Percentiles rank a stretch among this genome's conserved stretches.
Conservation (phyloP, 1,284 basidiomycete species). For the Trichosporon coremiiforme region DNA sequence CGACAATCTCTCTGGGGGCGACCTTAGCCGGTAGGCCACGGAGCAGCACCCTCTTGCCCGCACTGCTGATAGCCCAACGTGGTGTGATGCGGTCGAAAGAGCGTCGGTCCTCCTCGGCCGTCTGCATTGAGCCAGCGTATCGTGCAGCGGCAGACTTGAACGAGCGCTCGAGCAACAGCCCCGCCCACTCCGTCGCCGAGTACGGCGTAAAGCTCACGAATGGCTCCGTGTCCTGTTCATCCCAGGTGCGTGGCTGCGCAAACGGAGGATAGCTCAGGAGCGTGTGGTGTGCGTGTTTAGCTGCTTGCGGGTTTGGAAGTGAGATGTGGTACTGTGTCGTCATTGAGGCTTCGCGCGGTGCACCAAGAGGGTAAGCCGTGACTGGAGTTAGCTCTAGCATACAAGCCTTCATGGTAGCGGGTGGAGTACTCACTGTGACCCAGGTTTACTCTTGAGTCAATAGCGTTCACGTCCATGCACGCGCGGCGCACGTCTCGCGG, state of each 20-base stretch:
- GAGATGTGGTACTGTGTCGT: conserved; percentile 36
- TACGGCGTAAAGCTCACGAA: conserved; percentile 10
- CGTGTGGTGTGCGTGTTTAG: conserved; percentile 24
- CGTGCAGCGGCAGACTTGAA: background rate
- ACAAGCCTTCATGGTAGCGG: background rate
- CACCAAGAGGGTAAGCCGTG: conserved; percentile 34
- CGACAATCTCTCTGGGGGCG: background rate
- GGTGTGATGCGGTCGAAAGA: conserved; percentile 20
- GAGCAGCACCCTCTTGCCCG: conserved; percentile 23
- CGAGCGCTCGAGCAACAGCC: background rate
- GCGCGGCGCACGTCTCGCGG: background rate
- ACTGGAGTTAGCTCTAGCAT: conserved; percentile 22
- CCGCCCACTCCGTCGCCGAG: conserved; percentile 20
- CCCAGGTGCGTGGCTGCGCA: conserved; percentile 5
- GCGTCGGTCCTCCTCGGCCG: conserved; percentile 21
- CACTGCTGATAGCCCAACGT: background rate
- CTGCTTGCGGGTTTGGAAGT: conserved; percentile 16
- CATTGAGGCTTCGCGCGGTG: conserved; percentile 30
- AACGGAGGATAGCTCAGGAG: conserved; percentile 31
- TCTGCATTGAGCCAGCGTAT: background rate
- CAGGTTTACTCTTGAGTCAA: background rate
- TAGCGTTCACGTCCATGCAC: background rate
- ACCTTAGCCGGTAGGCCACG: conserved; percentile 25
- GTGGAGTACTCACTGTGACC: background rate
- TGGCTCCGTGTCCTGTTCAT: background rate